Conservation (phyloP, 805 yeast genomes). For the Wickerhamiella australiensis region DNA sequence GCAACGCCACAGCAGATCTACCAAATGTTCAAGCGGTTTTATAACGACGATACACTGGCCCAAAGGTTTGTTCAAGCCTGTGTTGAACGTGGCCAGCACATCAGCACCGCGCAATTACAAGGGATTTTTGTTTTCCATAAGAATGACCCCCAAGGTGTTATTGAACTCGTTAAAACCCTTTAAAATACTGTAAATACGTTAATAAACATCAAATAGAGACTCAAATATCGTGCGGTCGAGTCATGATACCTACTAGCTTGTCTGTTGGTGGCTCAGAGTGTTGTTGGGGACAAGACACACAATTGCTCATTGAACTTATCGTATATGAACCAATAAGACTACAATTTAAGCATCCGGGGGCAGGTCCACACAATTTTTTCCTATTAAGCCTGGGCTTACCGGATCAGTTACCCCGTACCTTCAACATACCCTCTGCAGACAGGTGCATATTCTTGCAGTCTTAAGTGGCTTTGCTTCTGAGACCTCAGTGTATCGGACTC, state of each 20-base stretch:
- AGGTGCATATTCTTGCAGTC: background rate
- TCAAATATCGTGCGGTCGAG: no score
- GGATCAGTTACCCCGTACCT: background rate
- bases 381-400: background rate
- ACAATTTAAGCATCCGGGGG: no score
- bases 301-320: no score
- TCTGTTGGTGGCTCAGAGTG: no score
- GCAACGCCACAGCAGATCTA: conserved; percentile 75
- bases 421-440: conserved; percentile 1
- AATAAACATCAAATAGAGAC: no score
- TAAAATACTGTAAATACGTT: no score
- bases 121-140: conserved; percentile 91
- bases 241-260: no score
- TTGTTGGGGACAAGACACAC: no score
- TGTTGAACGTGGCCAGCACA: conserved; percentile 38
- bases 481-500: background rate
- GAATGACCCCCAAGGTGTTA: conserved; percentile 63
- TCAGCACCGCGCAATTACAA: conserved; percentile 90
- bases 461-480: background rate
- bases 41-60: conserved; percentile 48
- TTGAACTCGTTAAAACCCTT: conserved; percentile 39
- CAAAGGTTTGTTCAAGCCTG: conserved; percentile 39
- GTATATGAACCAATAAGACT: no score
- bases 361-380: no score
- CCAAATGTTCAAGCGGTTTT: conserved; percentile 79